Conservation (phyloP, 257 asterid genomes). For the Linaria vulgaris region DNA sequence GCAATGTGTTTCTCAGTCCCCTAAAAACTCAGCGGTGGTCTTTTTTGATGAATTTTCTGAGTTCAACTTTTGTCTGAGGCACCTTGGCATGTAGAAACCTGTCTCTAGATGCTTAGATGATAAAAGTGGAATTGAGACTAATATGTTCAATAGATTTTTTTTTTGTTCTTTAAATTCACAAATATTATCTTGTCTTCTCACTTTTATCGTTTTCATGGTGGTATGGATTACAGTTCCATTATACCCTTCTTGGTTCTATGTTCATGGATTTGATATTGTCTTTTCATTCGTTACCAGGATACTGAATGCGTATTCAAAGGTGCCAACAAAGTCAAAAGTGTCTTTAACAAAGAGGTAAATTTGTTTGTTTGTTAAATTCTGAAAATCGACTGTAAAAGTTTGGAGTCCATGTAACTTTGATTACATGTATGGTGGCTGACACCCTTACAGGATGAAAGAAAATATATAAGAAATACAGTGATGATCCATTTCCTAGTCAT, state of each 20-base stretch:
- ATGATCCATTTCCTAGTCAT: background rate
- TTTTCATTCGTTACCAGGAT: constrained; percentile 46
- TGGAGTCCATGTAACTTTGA: constrained; percentile 5
- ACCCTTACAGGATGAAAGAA: background rate
- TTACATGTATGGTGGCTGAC: constrained; percentile 14
- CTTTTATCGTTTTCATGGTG: constrained; percentile 1
- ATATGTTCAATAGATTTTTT: background rate
- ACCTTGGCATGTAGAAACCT: background rate
- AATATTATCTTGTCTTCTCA: constrained; percentile 3
- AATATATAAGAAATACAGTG: background rate
- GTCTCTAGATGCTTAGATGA: background rate
- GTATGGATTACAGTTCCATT: constrained; percentile 10
- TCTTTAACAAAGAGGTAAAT: constrained; percentile 69
- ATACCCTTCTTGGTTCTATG: background rate
- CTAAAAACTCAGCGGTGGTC: background rate
- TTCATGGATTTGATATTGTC: constrained; percentile 15
- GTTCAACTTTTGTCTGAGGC: background rate
- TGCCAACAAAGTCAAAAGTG: constrained; percentile 65
- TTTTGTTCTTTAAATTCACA: background rate
- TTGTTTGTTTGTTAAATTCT: constrained; percentile 18
- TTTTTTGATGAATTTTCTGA: background rate
- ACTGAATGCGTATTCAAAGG: constrained; percentile 80
- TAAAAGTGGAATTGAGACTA: background rate
- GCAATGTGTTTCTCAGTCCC: constrained; percentile 9
- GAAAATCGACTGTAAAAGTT: background rate